These are phyloP conservation scores for Wallacemonas collosoma DNA, from an alignment of 208 protist species.

Conservation along the genomic window DNA sequence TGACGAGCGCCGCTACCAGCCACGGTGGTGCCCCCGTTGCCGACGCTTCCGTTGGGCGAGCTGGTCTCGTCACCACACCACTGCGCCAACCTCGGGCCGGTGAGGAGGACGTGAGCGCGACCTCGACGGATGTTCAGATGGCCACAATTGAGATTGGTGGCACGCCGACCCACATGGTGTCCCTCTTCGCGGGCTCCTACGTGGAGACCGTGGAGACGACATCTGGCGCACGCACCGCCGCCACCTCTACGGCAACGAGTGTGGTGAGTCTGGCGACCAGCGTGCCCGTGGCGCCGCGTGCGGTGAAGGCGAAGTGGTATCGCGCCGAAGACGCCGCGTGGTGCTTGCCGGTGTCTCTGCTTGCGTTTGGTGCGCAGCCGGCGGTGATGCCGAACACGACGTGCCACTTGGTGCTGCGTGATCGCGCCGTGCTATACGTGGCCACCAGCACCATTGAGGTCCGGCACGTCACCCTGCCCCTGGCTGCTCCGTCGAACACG, in stretches of 20 bases:
- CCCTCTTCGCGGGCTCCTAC: not conserved
- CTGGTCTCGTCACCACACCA: not conserved
- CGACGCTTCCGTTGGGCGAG: too few species aligned
- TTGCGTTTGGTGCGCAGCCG: slow-evolving; percentile 11
- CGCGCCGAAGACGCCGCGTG: slow-evolving; percentile 6
- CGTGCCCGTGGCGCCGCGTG: not conserved
- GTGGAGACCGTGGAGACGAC: not conserved
- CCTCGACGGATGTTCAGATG: not conserved
- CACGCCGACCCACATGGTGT: not conserved
- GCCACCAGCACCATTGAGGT: slow-evolving; percentile 5
- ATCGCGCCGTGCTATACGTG: slow-evolving; percentile 1
- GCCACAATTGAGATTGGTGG: not conserved
- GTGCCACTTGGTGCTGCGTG: slow-evolving; percentile 9
- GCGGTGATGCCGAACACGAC: not conserved
- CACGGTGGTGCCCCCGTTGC: too few species aligned
- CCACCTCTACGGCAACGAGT: not conserved
- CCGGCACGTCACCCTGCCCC: slow-evolving; percentile 5
- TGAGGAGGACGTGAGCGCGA: not conserved
- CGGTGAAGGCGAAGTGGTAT: slow-evolving; percentile 3
- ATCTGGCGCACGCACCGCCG: not conserved
- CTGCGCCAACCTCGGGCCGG: not conserved
- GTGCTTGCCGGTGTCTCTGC: slow-evolving; percentile 3
- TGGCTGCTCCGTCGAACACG: slow-evolving; percentile 17
- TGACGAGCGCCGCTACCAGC: too few species aligned
- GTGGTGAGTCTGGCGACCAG: not conserved